These are phyloP conservation scores for Colletotrichum theobromicola DNA, from an alignment of 2,329 filamentous ascomycete genomes.

Conservation along the genomic window DNA sequence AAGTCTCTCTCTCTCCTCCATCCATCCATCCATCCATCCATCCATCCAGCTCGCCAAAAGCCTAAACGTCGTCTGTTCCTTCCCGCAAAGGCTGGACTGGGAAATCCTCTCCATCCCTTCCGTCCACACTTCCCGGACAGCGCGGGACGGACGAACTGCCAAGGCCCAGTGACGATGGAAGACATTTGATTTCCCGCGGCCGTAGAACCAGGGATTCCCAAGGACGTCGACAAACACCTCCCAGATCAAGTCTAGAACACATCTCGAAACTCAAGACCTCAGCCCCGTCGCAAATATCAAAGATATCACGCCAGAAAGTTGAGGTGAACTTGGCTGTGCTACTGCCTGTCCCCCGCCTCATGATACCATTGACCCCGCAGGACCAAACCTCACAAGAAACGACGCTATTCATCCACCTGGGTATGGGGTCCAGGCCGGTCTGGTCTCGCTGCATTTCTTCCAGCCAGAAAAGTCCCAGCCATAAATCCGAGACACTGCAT, in stretches of 20 bases:
- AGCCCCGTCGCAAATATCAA: not conserved
- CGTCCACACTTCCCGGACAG: not conserved
- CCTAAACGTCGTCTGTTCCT: not conserved
- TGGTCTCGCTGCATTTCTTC: not conserved
- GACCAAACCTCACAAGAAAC: not conserved
- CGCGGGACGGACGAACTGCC: not conserved
- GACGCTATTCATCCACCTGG: not conserved
- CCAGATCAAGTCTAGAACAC: not conserved
- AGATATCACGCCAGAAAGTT: not conserved
- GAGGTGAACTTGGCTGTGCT: not conserved
- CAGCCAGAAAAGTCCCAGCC: not conserved
- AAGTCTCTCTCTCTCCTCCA: not conserved
- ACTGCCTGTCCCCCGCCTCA: not conserved
- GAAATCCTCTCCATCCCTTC: not conserved
- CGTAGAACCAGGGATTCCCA: not conserved
- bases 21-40: too few species aligned
- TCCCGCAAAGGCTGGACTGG: not conserved
- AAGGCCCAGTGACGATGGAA: not conserved
- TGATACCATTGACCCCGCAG: not conserved
- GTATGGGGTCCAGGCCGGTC: not conserved
- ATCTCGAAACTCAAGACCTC: not conserved
- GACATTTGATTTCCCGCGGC: not conserved
- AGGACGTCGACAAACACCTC: not conserved
- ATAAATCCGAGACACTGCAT: not conserved
- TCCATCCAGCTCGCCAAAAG: not conserved